phyloP scores from a whole-genome alignment of 495 filamentous ascomycete genomes.

The Talaromyces liani region DNA sequence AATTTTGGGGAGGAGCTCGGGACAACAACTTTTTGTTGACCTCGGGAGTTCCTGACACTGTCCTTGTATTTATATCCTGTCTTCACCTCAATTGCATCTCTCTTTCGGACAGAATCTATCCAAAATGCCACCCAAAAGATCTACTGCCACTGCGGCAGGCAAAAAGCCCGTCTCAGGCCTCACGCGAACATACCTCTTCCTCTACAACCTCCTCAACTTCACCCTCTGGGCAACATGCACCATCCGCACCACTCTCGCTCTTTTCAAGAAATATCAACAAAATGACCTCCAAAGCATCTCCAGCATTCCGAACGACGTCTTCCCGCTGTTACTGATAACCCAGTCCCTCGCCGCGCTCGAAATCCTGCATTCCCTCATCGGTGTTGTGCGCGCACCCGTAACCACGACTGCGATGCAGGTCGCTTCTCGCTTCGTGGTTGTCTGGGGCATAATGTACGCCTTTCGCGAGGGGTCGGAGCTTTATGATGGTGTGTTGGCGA shows the following conservation, averaged over 20 bases:
- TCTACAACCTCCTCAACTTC: slow-evolving; percentile 75
- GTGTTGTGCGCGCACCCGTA: slow-evolving; percentile 77
- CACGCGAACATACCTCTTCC: slow-evolving; percentile 52
- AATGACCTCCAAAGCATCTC: slow-evolving; percentile 33
- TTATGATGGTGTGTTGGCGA: background rate
- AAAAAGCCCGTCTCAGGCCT: slow-evolving; percentile 7
- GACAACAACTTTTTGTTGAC: background rate
- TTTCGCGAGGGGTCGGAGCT: slow-evolving; percentile 46
- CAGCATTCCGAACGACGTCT: slow-evolving; percentile 45
- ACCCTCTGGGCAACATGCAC: slow-evolving; percentile 69
- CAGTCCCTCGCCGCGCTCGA: slow-evolving; percentile 82
- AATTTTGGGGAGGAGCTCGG: background rate
- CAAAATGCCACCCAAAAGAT: slow-evolving; percentile 6
- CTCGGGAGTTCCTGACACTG: background rate
- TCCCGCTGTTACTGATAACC: slow-evolving; percentile 63
- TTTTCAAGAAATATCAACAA: slow-evolving; percentile 21
- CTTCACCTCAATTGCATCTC: background rate
- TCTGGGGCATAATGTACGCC: slow-evolving; percentile 66
- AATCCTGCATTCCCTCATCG: slow-evolving; percentile 64
- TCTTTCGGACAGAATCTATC: background rate
- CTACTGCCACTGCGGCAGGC: background rate
- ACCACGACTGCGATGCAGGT: slow-evolving; percentile 87
- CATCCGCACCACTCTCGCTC: slow-evolving; percentile 44
- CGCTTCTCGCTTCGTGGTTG: slow-evolving; percentile 68
- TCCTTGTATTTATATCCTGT: background rate